phyloP scores from a whole-genome alignment of 768 basidiomycete species.

The Leucocoprinus leucothites region DNA sequence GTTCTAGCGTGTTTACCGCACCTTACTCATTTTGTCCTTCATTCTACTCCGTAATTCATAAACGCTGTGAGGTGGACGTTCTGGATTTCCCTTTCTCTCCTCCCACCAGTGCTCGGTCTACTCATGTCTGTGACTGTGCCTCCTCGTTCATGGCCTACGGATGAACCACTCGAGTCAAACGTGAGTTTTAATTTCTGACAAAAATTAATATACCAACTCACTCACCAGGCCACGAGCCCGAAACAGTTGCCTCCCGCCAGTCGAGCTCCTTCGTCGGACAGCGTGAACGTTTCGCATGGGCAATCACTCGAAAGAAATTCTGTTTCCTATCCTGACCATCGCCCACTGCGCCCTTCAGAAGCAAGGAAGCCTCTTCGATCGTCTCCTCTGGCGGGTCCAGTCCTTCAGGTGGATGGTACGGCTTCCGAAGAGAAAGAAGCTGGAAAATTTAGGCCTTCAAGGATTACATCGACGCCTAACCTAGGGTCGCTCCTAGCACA shows the following conservation, averaged over 20 bases:
- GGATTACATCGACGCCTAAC: conserved; percentile 18
- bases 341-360: conserved; percentile 13
- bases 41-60: not conserved
- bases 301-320: not conserved
- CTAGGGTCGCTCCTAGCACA: conserved; percentile 10
- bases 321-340: conserved; percentile 6
- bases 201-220: no score
- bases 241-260: not conserved
- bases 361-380: conserved; percentile 33
- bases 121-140: not conserved
- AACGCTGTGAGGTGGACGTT: not conserved
- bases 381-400: conserved; percentile 41
- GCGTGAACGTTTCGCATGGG: not conserved
- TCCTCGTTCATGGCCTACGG: conserved; percentile 1
- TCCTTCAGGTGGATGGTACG: conserved; percentile 22
- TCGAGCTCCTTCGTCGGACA: not conserved
- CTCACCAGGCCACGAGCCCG: no score
- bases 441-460: conserved; percentile 1
- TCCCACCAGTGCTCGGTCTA: not conserved
- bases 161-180: not conserved
- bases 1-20: conserved; percentile 6
- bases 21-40: not conserved
- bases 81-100: not conserved
- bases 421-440: conserved; percentile 6
- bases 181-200: not conserved